phyloP scores from a whole-genome alignment of 805 yeast species.

The Limtongia smithiae region DNA sequence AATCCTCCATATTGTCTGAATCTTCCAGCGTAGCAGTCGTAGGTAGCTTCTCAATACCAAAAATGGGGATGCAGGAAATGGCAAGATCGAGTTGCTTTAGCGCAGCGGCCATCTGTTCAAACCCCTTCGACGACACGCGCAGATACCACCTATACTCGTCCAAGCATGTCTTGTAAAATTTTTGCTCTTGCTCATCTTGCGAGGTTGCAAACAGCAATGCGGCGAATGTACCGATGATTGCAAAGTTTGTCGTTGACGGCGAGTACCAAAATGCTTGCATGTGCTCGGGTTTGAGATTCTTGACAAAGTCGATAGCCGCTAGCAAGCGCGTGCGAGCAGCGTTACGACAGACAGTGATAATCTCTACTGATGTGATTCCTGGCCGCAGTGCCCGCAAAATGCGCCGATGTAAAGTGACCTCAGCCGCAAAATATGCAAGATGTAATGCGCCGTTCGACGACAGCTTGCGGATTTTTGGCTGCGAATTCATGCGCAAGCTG shows the following conservation, averaged over 20 bases:
- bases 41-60: conserved; percentile 16
- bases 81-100: conserved; percentile 67
- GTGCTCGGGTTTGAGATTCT: conserved; percentile 29
- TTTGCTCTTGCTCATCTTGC: conserved; percentile 66
- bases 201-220: conserved; percentile 29
- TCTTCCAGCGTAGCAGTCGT: background rate
- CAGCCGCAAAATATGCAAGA: conserved; percentile 32
- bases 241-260: conserved; percentile 26
- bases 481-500: conserved; percentile 40
- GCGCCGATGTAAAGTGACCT: conserved; percentile 32
- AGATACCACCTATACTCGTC: conserved; percentile 74
- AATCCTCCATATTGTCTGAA: background rate
- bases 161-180: conserved; percentile 61
- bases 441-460: conserved; percentile 53
- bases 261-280: conserved; percentile 33
- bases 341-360: conserved; percentile 24
- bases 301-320: conserved; percentile 33
- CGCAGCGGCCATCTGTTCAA: conserved; percentile 75
- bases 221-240: conserved; percentile 36
- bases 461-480: conserved; percentile 64
- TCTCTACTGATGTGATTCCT: conserved; percentile 43
- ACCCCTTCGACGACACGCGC: conserved; percentile 69
- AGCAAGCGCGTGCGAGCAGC: conserved; percentile 35
- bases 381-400: conserved; percentile 44
- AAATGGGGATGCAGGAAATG: conserved; percentile 63